Base-by-base conservation (phyloP, 345 rosid species). In the Salix viminalis region DNA sequence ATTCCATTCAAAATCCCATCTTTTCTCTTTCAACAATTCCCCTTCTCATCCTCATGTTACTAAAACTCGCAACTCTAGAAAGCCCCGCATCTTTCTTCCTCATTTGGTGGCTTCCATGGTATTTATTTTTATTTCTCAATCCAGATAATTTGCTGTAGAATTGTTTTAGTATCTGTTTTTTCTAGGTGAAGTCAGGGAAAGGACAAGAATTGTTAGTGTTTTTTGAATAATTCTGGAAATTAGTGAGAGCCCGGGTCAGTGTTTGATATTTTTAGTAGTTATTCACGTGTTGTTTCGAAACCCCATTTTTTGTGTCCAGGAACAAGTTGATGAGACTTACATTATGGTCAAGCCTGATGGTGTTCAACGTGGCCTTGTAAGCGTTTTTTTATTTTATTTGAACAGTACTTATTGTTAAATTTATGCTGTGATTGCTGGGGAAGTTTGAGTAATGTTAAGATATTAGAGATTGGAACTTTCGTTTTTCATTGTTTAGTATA, bases 301-400 rank as follows among this genome's bases (percentile, higher is more conserved):
- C 41, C 54, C n/a, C 48, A 71, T 39, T 60, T 5, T 79, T 77
- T 79, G 65, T 65, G 72, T 77, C 70, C 83, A 92, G 94, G 92
- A 89, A 75, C 86, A 90, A 84, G 96, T 89, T 75, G 96, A 93
- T 61, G 91, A 91, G 84, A 90, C 91, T 77, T 95, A 95, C 85
- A 85, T 95, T 74, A 93, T 96, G 98, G 87, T 93, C 65, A 96
- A 96, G 83, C 99, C 97, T 2, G 98, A 96, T 44, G 99, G 97
- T 34, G 90, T 96, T 39, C 97, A 96, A 78, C 90, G 97, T 42
- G 98, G 94, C 83, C 96, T 95, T 70, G 99, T 93, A 86, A 88
- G 94, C 23, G 6, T 0, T 62, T 41, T 32, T 28, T 58, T 15
- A 28, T 56, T 56, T 26, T 2, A 6, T 32, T 12, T 30, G 28